Conservation (phyloP, 208 protist genomes). For the Crithidia bombi region DNA sequence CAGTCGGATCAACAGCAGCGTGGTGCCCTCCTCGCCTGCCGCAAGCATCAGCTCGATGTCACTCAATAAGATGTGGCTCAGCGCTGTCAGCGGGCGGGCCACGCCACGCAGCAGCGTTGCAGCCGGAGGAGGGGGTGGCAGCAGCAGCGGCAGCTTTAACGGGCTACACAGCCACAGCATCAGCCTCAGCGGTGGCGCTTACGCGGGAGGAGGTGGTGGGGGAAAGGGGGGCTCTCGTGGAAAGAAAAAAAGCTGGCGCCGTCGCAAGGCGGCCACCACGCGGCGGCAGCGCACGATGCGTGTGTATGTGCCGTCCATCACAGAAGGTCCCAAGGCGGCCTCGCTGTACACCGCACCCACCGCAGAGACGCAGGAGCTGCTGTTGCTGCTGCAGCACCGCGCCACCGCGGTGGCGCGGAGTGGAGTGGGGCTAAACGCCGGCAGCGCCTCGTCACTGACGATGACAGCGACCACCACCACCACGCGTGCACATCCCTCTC, state of each 20-base stretch:
- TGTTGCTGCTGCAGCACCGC: constrained; percentile 28
- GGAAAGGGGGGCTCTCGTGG: not conserved
- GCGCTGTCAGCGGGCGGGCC: constrained; percentile 21
- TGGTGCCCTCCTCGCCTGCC: constrained; percentile 11
- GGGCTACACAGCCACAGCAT: not conserved
- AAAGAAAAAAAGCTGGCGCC: constrained; percentile 15
- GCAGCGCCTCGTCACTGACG: not conserved
- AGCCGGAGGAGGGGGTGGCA: not conserved
- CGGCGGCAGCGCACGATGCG: constrained; percentile 24
- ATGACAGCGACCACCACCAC: not conserved
- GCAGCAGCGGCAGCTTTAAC: constrained; percentile 2
- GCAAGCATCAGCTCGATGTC: constrained; percentile 31
- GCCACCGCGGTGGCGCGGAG: not conserved
- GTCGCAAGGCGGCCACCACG: constrained; percentile 19
- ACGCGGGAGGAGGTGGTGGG: not conserved
- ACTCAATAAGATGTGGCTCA: constrained; percentile 18
- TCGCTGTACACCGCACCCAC: constrained; percentile 44
- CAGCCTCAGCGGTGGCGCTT: not conserved
- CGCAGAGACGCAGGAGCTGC: constrained; percentile 31
- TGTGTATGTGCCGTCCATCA: constrained; percentile 42
- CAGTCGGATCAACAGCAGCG: not conserved
- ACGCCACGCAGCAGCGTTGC: constrained; percentile 18
- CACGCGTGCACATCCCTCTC: too few relatives aligned
- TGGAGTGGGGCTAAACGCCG: not conserved
- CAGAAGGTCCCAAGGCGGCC: constrained; percentile 39